Percentiles rank a stretch among this genome's conserved stretches.
Conservation (phyloP, 1,284 basidiomycete genomes). For the Sphagnurus paluster region DNA sequence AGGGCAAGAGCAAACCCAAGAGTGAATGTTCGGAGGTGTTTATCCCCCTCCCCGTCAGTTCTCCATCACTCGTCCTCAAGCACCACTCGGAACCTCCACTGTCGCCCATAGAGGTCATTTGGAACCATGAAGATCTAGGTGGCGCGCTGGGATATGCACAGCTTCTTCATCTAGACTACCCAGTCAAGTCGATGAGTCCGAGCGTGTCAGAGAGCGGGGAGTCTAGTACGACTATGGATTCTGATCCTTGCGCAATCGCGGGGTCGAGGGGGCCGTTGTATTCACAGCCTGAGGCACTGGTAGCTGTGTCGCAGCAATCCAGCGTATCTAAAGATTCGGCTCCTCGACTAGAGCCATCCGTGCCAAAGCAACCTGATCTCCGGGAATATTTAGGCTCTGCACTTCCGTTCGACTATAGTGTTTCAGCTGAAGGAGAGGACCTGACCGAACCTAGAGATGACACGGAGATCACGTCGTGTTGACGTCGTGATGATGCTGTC, state of each 20-base stretch:
- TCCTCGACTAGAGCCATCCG: too few species aligned
- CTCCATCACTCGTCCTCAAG: conserved; percentile 19
- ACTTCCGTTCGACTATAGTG: background rate
- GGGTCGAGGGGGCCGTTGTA: background rate
- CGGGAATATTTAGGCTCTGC: background rate
- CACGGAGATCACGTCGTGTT: too few species aligned
- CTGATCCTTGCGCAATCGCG: background rate
- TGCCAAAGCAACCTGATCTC: background rate
- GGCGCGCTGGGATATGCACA: too few species aligned
- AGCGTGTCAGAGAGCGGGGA: background rate
- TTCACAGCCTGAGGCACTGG: background rate
- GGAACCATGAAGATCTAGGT: background rate
- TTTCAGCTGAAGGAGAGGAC: background rate
- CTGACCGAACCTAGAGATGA: background rate
- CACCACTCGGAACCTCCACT: conserved; percentile 10
- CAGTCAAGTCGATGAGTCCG: background rate
- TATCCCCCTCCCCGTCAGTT: conserved; percentile 16
- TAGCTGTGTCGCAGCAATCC: background rate
- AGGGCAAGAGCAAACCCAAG: too few species aligned
- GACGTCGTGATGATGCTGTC: background rate
- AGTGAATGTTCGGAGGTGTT: conserved; percentile 10
- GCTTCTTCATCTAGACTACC: too few species aligned
- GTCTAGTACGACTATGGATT: background rate
- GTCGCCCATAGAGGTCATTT: conserved; percentile 6
- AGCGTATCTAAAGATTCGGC: background rate